A percentile compares a stretch with the other conserved stretches of the same genome.
Evolutionary conservation across 257 asterid genomes (phyloP).

Genomic region (Ocimum tenuiflorum): DNA sequence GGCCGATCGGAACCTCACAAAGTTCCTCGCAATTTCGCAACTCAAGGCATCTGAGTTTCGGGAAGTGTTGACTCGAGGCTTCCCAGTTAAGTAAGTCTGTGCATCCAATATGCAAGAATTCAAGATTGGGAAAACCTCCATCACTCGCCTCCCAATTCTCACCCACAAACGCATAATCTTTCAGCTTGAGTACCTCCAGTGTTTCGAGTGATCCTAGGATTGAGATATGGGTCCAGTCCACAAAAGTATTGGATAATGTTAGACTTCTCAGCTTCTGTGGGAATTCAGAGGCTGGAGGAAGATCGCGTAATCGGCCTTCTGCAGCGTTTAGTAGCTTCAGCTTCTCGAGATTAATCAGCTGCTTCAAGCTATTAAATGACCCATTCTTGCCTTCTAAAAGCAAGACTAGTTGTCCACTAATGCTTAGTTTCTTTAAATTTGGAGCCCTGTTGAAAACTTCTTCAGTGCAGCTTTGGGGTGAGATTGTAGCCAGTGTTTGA

Average conservation of each 20-base stretch:
- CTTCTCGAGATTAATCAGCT: not conserved
- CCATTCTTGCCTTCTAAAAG: not conserved
- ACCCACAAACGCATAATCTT: not conserved
- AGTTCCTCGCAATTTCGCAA: not conserved
- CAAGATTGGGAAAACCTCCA: too few relatives aligned
- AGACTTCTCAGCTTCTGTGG: not conserved
- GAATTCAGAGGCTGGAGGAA: not conserved
- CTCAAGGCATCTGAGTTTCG: too few relatives aligned
- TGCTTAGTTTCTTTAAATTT: too few relatives aligned
- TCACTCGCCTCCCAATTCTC: not conserved
- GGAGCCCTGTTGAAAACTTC: not conserved
- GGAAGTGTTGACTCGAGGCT: too few relatives aligned
- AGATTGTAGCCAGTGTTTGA: not conserved
- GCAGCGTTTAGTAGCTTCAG: not conserved
- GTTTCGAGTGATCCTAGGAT: too few relatives aligned
- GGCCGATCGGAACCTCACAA: not conserved
- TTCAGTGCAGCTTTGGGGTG: not conserved
- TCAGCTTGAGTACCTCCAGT: too few relatives aligned
- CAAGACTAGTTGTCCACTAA: not conserved
- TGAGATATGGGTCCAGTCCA: not conserved
- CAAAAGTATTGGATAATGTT: not conserved
- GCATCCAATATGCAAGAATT: too few relatives aligned
- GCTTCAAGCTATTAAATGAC: not conserved
- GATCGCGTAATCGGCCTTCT: not conserved
- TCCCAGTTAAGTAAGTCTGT: too few relatives aligned